Evolutionary conservation across 371 early-diverging fungal species (phyloP).

Genomic region (Mucor lusitanicus): DNA sequence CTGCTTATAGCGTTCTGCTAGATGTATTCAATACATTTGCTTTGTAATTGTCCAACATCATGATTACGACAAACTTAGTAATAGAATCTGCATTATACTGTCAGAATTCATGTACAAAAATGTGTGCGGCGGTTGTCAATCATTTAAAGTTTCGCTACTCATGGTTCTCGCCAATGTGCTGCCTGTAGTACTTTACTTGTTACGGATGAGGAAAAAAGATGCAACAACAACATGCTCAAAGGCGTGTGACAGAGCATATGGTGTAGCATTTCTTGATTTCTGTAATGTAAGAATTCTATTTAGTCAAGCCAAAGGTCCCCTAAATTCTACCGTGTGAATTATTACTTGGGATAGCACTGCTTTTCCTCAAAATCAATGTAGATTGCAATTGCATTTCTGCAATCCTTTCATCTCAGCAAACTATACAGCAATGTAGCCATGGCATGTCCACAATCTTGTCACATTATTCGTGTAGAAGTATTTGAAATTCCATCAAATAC

Average conservation of each 20-base stretch:
- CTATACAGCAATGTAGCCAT: neutral
- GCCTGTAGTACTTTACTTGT: neutral
- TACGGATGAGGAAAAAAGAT: neutral
- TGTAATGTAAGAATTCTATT: neutral
- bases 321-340: no score
- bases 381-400: no score
- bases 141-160: neutral
- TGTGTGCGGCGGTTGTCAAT: neutral
- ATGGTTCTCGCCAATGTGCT: neutral
- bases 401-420: no score
- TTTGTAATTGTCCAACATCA: neutral
- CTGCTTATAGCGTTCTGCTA: neutral
- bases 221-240: neutral
- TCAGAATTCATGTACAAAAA: neutral
- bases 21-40: neutral
- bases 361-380: no score
- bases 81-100: neutral
- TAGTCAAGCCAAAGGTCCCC: no score
- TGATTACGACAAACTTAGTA: neutral
- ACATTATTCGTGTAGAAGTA: neutral
- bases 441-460: neutral
- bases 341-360: no score
- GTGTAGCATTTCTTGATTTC: neutral
- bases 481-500: neutral
- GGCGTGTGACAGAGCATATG: neutral